Evolutionary conservation across 352 stramenopile genomes (phyloP).

Genomic region (Aphanomyces euteiches): DNA sequence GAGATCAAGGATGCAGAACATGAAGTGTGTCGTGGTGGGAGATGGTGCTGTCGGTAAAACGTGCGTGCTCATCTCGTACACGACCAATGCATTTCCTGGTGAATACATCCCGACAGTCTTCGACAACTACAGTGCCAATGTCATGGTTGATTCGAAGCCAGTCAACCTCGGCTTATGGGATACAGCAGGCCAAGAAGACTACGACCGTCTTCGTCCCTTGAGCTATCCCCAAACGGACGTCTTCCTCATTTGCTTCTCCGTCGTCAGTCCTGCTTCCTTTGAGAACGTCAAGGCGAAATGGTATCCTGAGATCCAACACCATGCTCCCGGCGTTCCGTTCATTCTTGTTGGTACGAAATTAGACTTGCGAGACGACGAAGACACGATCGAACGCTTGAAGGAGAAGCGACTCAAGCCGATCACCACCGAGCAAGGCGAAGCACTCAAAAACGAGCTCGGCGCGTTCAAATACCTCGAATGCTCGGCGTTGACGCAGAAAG

Average conservation of each 20-base stretch:
- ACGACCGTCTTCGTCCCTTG: slow-evolving; percentile 92
- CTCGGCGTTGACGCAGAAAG: slow-evolving; percentile 90
- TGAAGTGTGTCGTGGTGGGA: slow-evolving; percentile 93
- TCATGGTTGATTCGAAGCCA: slow-evolving; percentile 91
- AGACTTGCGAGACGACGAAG: slow-evolving; percentile 87
- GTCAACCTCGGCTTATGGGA: slow-evolving; percentile 97
- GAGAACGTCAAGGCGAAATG: slow-evolving; percentile 96
- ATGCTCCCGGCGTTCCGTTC: slow-evolving; percentile 88
- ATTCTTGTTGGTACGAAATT: slow-evolving; percentile 96
- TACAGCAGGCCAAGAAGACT: slow-evolving; percentile 96
- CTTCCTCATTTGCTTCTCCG: slow-evolving; percentile 95
- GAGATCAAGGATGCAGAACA: slow-evolving; percentile 85
- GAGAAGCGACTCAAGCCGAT: slow-evolving; percentile 83
- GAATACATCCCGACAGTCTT: slow-evolving; percentile 97
- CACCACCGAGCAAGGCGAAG: slow-evolving; percentile 75
- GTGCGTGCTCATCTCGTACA: slow-evolving; percentile 96
- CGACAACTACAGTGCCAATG: slow-evolving; percentile 91
- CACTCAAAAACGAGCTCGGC: slow-evolving; percentile 84
- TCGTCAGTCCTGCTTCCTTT: slow-evolving; percentile 90
- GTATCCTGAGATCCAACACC: slow-evolving; percentile 86
- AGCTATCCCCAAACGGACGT: slow-evolving; percentile 96
- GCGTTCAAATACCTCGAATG: slow-evolving; percentile 93
- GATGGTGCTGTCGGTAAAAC: slow-evolving; percentile 96
- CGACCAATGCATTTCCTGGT: slow-evolving; percentile 94
- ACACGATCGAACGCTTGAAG: slow-evolving; percentile 83